phyloP scores from a whole-genome alignment of 2,329 filamentous ascomycete genomes.

The Aspergillus neotritici region DNA sequence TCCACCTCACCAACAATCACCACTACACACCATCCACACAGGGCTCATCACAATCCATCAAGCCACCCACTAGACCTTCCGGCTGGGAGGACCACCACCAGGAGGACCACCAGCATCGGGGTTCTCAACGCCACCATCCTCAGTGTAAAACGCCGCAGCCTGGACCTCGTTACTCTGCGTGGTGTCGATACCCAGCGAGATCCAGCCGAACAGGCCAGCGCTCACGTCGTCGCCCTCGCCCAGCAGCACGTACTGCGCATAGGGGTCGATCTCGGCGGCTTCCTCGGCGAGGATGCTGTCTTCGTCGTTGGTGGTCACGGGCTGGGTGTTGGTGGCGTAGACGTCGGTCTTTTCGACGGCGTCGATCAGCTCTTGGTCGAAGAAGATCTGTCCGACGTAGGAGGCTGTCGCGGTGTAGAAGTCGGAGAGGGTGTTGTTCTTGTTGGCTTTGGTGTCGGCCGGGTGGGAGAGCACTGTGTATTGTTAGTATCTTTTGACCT shows the following conservation, averaged over 20 bases:
- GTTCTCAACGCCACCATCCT: conserved; percentile 31
- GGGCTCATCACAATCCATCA: too few relatives aligned
- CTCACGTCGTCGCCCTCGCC: conserved; percentile 49
- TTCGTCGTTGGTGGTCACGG: conserved; percentile 46
- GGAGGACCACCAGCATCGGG: conserved; percentile 15
- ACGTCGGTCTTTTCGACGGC: conserved; percentile 46
- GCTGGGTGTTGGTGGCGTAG: conserved; percentile 46
- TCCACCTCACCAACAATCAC: too few relatives aligned
- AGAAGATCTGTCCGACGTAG: conserved; percentile 61
- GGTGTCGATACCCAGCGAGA: conserved; percentile 48
- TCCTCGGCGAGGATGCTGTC: conserved; percentile 48
- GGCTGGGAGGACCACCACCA: neutral
- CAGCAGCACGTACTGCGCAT: conserved; percentile 54
- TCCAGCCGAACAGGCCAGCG: conserved; percentile 52
- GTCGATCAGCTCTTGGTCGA: conserved; percentile 49
- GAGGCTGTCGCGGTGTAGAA: conserved; percentile 37
- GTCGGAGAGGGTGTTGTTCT: conserved; percentile 49
- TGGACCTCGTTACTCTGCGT: conserved; percentile 25
- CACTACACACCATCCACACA: too few relatives aligned
- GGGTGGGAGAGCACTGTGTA: conserved; percentile 28
- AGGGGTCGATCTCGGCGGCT: conserved; percentile 51
- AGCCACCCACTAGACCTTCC: too few relatives aligned
- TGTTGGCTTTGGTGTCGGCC: conserved; percentile 8
- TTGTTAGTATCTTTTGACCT: conserved; percentile 1
- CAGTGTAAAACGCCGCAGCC: conserved; percentile 29